Evolutionary conservation across 345 rosid genomes (phyloP).

Genomic region (Lepidium africanum): DNA sequence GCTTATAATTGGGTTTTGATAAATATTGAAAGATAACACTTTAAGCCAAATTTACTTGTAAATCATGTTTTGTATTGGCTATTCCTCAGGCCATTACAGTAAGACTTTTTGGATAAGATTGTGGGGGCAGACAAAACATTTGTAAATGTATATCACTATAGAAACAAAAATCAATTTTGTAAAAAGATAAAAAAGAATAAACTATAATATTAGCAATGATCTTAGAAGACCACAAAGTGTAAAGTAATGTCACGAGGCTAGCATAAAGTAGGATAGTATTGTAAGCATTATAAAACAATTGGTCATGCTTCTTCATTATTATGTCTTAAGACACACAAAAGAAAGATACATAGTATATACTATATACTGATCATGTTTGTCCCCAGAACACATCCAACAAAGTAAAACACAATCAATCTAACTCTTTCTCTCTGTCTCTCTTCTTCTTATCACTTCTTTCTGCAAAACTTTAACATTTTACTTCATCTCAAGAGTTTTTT

Average conservation of each 20-base stretch:
- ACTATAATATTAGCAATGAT: constrained; percentile 17
- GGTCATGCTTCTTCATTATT: constrained; percentile 26
- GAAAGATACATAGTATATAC: constrained; percentile 19
- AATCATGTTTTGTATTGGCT: not conserved
- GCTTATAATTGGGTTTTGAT: not conserved
- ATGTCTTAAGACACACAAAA: constrained; percentile 4
- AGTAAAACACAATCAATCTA: constrained; percentile 23
- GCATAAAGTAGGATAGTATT: not conserved
- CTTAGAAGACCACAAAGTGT: constrained; percentile 18
- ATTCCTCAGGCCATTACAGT: not conserved
- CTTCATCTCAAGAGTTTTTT: not conserved
- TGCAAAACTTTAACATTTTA: not conserved
- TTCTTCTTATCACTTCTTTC: not conserved
- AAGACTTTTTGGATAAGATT: not conserved
- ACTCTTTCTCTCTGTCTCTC: not conserved
- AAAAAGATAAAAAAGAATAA: not conserved
- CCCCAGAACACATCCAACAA: constrained; percentile 27
- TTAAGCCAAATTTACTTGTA: not conserved
- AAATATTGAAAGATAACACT: not conserved
- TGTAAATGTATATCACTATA: not conserved
- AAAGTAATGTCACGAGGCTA: constrained; percentile 26
- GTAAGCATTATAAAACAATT: constrained; percentile 20
- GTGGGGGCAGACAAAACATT: not conserved
- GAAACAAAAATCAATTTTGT: not conserved
- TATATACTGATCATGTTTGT: constrained; percentile 23